phyloP scores from a whole-genome alignment of 2,329 filamentous ascomycete genomes.

The Fusarium sp. region DNA sequence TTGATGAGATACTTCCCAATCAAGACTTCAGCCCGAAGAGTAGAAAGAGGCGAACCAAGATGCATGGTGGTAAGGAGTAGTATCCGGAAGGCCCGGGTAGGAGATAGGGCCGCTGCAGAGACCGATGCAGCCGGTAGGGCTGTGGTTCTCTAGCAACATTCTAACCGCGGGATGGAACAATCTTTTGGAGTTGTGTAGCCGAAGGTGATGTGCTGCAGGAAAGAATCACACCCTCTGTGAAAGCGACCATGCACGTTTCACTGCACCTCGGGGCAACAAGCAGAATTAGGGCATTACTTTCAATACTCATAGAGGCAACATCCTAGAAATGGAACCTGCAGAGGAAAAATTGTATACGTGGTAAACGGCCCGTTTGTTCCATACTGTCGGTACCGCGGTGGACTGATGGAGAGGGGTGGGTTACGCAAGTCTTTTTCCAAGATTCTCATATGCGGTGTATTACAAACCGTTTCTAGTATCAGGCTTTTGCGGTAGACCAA shows the following conservation, averaged over 20 bases:
- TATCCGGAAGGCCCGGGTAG: background rate
- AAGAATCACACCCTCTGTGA: background rate
- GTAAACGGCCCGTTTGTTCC: constrained; percentile 16
- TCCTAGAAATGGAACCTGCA: background rate
- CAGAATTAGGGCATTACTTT: background rate
- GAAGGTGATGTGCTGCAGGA: background rate
- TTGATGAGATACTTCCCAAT: background rate
- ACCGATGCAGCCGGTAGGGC: constrained; percentile 29
- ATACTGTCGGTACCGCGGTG: constrained; percentile 10
- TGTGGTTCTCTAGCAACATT: background rate
- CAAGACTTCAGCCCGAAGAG: background rate
- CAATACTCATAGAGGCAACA: background rate
- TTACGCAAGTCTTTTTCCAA: background rate
- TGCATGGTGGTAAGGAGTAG: background rate
- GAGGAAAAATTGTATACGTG: background rate
- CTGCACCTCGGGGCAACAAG: background rate
- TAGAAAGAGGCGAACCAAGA: background rate
- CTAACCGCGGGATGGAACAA: background rate
- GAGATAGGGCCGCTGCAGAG: constrained; percentile 6
- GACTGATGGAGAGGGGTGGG: background rate
- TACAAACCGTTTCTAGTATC: background rate
- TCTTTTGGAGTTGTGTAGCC: background rate
- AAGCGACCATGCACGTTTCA: background rate
- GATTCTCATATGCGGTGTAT: background rate
- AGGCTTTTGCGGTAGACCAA: background rate